A percentile compares a stretch with the other conserved stretches of the same genome.
phyloP scores from a whole-genome alignment of 441 rosid genomes.

The Aquilaria agallochum region DNA sequence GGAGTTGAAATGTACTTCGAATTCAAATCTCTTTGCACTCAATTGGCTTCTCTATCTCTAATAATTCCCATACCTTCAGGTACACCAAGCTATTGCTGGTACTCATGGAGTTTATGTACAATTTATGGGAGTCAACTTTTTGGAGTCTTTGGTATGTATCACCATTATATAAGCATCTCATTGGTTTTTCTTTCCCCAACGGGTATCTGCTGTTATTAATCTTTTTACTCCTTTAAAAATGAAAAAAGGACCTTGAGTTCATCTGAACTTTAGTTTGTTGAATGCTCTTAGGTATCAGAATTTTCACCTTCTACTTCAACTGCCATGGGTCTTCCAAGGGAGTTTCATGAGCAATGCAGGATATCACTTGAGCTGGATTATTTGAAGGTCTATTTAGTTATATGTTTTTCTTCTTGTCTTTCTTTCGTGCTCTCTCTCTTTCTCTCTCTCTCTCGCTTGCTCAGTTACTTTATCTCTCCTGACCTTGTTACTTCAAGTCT shows the following conservation, averaged over 20 bases:
- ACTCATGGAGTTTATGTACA: constrained; percentile 75
- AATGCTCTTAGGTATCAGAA: constrained; percentile 72
- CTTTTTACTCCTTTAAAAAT: no score
- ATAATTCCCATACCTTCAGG: constrained; percentile 42
- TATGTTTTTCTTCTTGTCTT: constrained; percentile 17
- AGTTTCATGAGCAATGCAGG: constrained; percentile 90
- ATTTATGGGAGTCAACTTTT: constrained; percentile 75
- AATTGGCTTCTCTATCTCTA: constrained; percentile 23
- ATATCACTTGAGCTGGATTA: constrained; percentile 77
- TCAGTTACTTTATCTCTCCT: constrained; percentile 8
- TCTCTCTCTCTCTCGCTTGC: not conserved
- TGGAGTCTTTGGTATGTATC: constrained; percentile 79
- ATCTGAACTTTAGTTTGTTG: constrained; percentile 15
- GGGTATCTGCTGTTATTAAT: no score
- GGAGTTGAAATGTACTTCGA: constrained; percentile 6
- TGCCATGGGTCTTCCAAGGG: constrained; percentile 97
- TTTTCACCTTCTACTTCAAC: constrained; percentile 95
- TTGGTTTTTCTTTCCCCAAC: constrained; percentile 6
- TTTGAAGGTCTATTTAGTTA: constrained; percentile 58
- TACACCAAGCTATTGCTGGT: constrained; percentile 81
- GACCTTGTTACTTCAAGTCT: constrained; percentile 13
- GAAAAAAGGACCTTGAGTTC: constrained; percentile 4
- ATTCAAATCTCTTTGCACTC: constrained; percentile 5
- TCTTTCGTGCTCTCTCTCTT: no score
- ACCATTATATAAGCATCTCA: constrained; percentile 15